Percentiles rank a stretch among this genome's conserved stretches.
phyloP scores from a whole-genome alignment of 2,329 filamentous ascomycete species.

The Helminthosporium solani region DNA sequence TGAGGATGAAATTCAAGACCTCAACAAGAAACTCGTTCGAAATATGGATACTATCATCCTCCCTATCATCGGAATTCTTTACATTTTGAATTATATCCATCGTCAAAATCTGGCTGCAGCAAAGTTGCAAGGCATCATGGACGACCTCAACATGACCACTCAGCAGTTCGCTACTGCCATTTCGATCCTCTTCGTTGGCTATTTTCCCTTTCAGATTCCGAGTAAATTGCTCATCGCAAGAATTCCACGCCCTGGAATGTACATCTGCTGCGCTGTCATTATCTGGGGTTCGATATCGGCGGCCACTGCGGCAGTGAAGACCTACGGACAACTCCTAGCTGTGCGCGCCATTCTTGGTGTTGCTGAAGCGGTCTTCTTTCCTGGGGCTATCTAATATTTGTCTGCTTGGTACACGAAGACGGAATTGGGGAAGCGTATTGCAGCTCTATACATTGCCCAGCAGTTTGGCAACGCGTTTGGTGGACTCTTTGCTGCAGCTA shows the following conservation, averaged over 20 bases:
- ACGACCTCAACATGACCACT: conserved; percentile 22
- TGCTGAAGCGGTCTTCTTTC: conserved; percentile 51
- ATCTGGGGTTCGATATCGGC: conserved; percentile 23
- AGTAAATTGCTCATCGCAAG: conserved; percentile 21
- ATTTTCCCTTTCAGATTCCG: conserved; percentile 23
- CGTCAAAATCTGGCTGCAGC: conserved; percentile 21
- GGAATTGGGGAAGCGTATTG: conserved; percentile 35
- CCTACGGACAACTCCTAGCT: conserved; percentile 18
- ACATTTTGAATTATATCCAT: conserved; percentile 25
- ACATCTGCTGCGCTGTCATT: conserved; percentile 20
- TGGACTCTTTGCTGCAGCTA: conserved; percentile 43
- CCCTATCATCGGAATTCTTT: conserved; percentile 20
- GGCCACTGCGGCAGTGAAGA: conserved; percentile 17
- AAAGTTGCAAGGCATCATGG: conserved; percentile 21
- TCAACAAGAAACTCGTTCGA: conserved; percentile 19
- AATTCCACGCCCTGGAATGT: conserved; percentile 18
- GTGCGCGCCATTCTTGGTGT: conserved; percentile 27
- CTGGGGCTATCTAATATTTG: conserved; percentile 61
- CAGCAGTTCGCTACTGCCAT: conserved; percentile 25
- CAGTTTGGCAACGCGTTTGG: conserved; percentile 43
- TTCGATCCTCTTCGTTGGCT: conserved; percentile 58
- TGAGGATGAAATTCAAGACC: conserved; percentile 15
- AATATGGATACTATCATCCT: conserved; percentile 20
- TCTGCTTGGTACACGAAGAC: conserved; percentile 65
- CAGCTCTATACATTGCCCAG: conserved; percentile 39